Evolutionary conservation across 345 rosid species (phyloP), one percentile per base, ranked within the genome.

Genomic region (Rhizophora mangle): DNA sequence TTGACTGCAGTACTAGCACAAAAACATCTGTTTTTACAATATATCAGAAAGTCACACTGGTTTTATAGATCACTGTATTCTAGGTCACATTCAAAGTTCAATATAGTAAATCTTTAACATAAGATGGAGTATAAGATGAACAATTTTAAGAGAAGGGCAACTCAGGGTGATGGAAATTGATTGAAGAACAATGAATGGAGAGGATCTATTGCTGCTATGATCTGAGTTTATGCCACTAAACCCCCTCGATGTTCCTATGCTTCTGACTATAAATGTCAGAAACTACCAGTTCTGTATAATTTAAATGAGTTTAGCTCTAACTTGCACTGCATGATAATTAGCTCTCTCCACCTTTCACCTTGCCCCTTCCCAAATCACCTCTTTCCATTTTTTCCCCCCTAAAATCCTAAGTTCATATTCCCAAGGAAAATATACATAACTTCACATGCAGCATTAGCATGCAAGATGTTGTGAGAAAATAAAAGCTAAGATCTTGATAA

Each of bases 401-500:
- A 43, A 43, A 43, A 39, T 43, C 5, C 18, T 3, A 19, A 65
- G 15, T 51, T 46, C 4, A 20, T 26, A 56, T 11, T 43, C 47
- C 18, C 3, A 43, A 43, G 4, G 49, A 43, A 43, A 43, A 43
- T 43, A 10, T 56, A 56, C 18, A 56, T 1, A 27, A 10, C 59
- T 21, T 54, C 30, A 56, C 2, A 55, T 15, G 30, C 27, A 55
- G 4, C 10, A 6, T 55, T 26, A 55, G 27, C 59, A 22, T 10
- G 22, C 6, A 56, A 56, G 60, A 24, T 1, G 24, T 56, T 24
- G 29, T 1, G 18, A 27, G 60, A 27, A 1, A 2, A 24, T 21
- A 76, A 68, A 20, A 32, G 21, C 55, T 15, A 30, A 47, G 26
- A 49, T 43, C 31, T 15, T 13, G 47, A 64, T 8, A 39, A 72